A percentile compares a stretch with the other conserved stretches of the same genome.
phyloP scores from a whole-genome alignment of 2,329 filamentous ascomycete genomes.

The Talaromyces albobiverticillius region DNA sequence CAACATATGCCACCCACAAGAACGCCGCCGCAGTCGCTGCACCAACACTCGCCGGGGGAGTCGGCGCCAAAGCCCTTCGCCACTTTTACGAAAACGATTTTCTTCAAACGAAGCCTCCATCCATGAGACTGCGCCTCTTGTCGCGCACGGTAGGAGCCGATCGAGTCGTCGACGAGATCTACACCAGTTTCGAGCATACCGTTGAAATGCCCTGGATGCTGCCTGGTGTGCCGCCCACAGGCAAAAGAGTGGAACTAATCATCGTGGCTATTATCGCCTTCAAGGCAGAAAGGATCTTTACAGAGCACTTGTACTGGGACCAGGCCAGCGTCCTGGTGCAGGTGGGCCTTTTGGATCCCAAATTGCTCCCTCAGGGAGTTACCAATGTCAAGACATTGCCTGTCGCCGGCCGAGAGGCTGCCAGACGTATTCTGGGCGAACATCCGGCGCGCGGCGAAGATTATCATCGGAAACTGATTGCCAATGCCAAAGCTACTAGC shows the following conservation, averaged over 20 bases:
- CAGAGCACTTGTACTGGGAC: conserved; percentile 62
- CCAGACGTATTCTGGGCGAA: conserved; percentile 39
- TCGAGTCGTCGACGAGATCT: conserved; percentile 61
- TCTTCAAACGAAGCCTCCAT: conserved; percentile 50
- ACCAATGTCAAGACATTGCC: conserved; percentile 37
- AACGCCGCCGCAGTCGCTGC: conserved; percentile 29
- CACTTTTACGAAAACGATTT: conserved; percentile 59
- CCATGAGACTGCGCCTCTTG: conserved; percentile 53
- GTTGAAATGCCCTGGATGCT: conserved; percentile 58
- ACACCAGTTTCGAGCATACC: conserved; percentile 57
- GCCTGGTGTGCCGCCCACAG: conserved; percentile 56
- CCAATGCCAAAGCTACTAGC: conserved; percentile 3
- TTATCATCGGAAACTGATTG: conserved; percentile 32
- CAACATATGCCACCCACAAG: conserved; percentile 28
- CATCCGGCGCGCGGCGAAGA: conserved; percentile 32
- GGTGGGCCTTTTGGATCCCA: conserved; percentile 57
- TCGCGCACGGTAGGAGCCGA: conserved; percentile 58
- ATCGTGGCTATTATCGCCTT: conserved; percentile 57
- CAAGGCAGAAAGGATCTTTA: conserved; percentile 52
- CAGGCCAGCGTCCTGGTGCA: conserved; percentile 61
- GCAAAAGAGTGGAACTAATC: conserved; percentile 55
- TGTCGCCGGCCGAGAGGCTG: conserved; percentile 39
- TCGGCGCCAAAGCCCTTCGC: conserved; percentile 39
- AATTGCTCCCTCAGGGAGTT: conserved; percentile 49
- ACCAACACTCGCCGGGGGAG: conserved; percentile 40